Evolutionary conservation across 2,329 filamentous ascomycete genomes (phyloP).

Genomic region (Aspergillus piperis): DNA sequence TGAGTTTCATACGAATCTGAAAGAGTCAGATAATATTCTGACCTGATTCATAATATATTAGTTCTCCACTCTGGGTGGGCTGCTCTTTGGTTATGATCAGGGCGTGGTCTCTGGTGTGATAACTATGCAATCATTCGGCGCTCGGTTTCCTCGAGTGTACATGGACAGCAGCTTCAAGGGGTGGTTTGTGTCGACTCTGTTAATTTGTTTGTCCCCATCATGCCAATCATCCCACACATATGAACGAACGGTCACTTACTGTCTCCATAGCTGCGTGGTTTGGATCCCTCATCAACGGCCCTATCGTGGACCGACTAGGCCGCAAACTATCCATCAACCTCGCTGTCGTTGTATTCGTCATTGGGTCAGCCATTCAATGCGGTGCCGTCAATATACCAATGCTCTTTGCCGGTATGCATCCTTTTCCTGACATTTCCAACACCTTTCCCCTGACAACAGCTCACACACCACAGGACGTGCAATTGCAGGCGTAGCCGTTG

Average conservation of each 20-base stretch:
- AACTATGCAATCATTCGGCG: slow-evolving; percentile 50
- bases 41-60: slow-evolving; percentile 9
- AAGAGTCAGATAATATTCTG: not conserved
- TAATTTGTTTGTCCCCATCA: slow-evolving; percentile 38
- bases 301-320: slow-evolving; percentile 54
- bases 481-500: slow-evolving; percentile 49
- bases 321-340: slow-evolving; percentile 55
- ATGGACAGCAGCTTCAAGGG: slow-evolving; percentile 52
- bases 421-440: not conserved
- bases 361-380: slow-evolving; percentile 53
- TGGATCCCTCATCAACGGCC: slow-evolving; percentile 51
- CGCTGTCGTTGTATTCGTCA: slow-evolving; percentile 54
- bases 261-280: slow-evolving; percentile 48
- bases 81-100: slow-evolving; percentile 55
- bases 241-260: slow-evolving; percentile 6
- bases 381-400: slow-evolving; percentile 44
- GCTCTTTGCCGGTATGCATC: slow-evolving; percentile 47
- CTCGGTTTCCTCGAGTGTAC: slow-evolving; percentile 44
- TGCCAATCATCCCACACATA: not conserved
- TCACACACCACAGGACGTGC: slow-evolving; percentile 37
- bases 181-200: slow-evolving; percentile 55
- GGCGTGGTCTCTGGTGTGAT: slow-evolving; percentile 53
- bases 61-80: slow-evolving; percentile 46
- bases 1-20: slow-evolving; percentile 22
- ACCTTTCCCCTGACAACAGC: not conserved